Base-by-base conservation (phyloP, 1,139 yeast genomes). In the Zygosaccharomyces sapae region DNA sequence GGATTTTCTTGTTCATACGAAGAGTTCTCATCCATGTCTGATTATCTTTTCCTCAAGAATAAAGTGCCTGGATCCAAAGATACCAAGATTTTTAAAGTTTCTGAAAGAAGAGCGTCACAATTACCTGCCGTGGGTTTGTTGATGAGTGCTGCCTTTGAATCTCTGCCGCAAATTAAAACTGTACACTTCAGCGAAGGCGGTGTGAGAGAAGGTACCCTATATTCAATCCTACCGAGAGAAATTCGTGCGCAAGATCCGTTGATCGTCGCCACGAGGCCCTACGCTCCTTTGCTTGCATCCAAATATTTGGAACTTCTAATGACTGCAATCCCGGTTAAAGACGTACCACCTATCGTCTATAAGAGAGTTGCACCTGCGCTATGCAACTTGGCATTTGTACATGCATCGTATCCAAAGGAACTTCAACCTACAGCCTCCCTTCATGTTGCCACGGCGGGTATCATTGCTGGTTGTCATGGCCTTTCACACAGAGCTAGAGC, bases 101-200 rank as follows among this genome's bases (percentile, higher is more conserved):
- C 85, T 9, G 81, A 78, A 36, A 71, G 82, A 53, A 70, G 86
- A 52, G 79, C 80, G 33, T 66, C 70, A 37, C 87, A 81, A 60
- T 65, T 81, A 33, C 86, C 86, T 2, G 83, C 86, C 0, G 82
- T 81, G 22, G 80, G 83, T 0, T 58, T 81, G 20, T 61, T 81
- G n/a, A 70, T 80, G 50, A 71, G 79, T 24, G 83, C 84, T 0
- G 79, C 81, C 0, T 71, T 79, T 53, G 77, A 75, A 52, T 73
- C 80, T 1, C 62, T 80, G 36, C 86, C 86, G 10, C 69, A 68
- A 33, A 70, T 81, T 35, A 77, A 77, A 52, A 76, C 81, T 2
- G 74, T 82, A 24, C 76, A 80, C 54, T 82, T 82, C 61, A 75
- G 81, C 48, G 86, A 82, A 59, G 86, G 86, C 51, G 86, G 86